A percentile compares a stretch with the other conserved stretches of the same genome.
These are phyloP conservation scores for Naganishia kalamii DNA, from an alignment of 768 basidiomycete genomes.

Conservation along the genomic window DNA sequence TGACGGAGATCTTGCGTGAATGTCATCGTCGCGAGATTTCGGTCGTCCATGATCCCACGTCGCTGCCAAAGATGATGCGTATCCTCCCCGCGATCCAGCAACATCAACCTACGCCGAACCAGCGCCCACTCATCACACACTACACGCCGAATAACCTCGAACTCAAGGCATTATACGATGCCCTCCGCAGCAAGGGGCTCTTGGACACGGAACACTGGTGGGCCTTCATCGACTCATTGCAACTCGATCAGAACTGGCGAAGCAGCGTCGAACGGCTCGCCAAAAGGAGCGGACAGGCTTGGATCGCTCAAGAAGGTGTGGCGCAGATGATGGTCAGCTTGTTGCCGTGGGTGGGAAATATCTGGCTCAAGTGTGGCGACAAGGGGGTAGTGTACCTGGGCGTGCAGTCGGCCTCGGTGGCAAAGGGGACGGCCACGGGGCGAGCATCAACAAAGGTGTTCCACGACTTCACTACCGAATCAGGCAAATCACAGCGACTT, in stretches of 20 bases:
- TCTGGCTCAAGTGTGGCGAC: constrained; percentile 78
- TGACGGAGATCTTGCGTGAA: constrained; percentile 54
- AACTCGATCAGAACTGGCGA: constrained; percentile 59
- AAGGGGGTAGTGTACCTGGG: constrained; percentile 45
- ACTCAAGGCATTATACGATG: constrained; percentile 51
- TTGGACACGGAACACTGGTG: constrained; percentile 61
- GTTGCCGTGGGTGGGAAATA: constrained; percentile 73
- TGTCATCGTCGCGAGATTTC: constrained; percentile 53
- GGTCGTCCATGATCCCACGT: constrained; percentile 94
- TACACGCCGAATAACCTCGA: constrained; percentile 82
- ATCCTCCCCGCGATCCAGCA: constrained; percentile 58
- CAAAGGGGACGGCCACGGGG: constrained; percentile 53
- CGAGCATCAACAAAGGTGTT: constrained; percentile 51
- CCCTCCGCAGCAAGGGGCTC: constrained; percentile 45
- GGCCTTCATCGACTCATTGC: constrained; percentile 59
- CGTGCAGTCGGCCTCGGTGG: constrained; percentile 1
- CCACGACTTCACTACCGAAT: constrained; percentile 45
- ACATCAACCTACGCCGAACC: constrained; percentile 13
- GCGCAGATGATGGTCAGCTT: constrained; percentile 74
- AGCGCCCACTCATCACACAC: constrained; percentile 54
- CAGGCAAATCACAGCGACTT: constrained; percentile 47
- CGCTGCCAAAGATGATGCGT: constrained; percentile 66
- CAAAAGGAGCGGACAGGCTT: constrained; percentile 47
- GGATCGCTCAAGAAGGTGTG: constrained; percentile 61
- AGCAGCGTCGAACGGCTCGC: constrained; percentile 56